Evolutionary conservation across 164 flowering plant species (phyloP).

Genomic region (Taxillus chinensis): DNA sequence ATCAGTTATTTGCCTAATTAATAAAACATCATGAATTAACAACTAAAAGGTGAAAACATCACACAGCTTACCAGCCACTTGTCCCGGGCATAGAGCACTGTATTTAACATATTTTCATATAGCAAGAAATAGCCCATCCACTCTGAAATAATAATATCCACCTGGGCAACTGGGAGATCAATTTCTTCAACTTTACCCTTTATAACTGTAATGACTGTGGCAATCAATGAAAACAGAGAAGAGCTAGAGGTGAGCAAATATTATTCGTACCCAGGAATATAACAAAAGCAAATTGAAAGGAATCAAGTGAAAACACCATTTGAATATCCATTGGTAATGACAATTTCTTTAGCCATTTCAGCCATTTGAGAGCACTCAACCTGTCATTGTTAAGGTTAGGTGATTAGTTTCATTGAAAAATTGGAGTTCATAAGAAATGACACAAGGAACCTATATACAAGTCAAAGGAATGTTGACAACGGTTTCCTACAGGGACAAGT

Average conservation of each 20-base stretch:
- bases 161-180: constrained; percentile 76
- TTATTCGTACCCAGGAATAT: not conserved
- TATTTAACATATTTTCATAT: constrained; percentile 91
- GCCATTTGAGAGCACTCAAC: constrained; percentile 98
- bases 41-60: not conserved
- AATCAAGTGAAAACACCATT: constrained; percentile 39
- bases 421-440: too few relatives aligned
- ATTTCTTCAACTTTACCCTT: constrained; percentile 96
- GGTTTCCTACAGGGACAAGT: too few relatives aligned
- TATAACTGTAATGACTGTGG: constrained; percentile 81
- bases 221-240: not conserved
- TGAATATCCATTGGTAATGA: constrained; percentile 72
- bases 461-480: too few relatives aligned
- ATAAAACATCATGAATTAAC: not conserved
- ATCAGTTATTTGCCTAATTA: not conserved
- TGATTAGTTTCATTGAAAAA: not conserved
- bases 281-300: not conserved
- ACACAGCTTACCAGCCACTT: constrained; percentile 93
- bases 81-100: constrained; percentile 92
- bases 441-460: too few relatives aligned
- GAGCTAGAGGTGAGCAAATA: constrained; percentile 2
- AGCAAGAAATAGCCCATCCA: constrained; percentile 99
- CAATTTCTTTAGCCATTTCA: constrained; percentile 89
- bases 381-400: constrained; percentile 22
- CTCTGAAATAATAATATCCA: constrained; percentile 90